Percentiles rank a stretch among this genome's conserved stretches.
Conservation (phyloP, 1,284 basidiomycete genomes). For the Schizopora paradoxa region DNA sequence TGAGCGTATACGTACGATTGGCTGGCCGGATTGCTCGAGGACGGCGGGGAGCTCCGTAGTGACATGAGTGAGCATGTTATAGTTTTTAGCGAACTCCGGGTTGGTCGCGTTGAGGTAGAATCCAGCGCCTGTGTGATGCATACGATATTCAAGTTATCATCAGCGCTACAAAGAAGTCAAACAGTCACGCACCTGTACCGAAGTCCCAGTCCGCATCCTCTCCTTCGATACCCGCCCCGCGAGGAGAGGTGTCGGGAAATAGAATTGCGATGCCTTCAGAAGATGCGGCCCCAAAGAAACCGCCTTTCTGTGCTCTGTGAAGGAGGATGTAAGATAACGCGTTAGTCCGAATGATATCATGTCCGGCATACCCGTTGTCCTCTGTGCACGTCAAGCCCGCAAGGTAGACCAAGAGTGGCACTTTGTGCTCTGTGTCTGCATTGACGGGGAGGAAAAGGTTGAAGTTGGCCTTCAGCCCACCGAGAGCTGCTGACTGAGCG, state of each 20-base stretch:
- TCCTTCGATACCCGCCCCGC: conserved; percentile 85
- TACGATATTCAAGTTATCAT: background rate
- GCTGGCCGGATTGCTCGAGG: conserved; percentile 63
- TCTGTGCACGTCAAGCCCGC: conserved; percentile 94
- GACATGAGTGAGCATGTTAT: conserved; percentile 88
- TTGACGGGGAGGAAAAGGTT: conserved; percentile 86
- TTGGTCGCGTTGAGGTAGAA: conserved; percentile 91
- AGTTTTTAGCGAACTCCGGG: conserved; percentile 75
- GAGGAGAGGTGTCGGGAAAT: conserved; percentile 94
- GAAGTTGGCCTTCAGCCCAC: conserved; percentile 76
- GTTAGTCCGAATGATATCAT: background rate
- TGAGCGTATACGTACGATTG: conserved; percentile 43
- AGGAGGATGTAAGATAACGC: conserved; percentile 7
- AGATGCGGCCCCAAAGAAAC: conserved; percentile 76
- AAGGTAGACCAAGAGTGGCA: conserved; percentile 86
- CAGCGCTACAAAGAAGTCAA: background rate
- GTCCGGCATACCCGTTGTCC: conserved; percentile 73
- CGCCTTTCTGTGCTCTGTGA: conserved; percentile 79
- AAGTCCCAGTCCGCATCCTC: conserved; percentile 91
- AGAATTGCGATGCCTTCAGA: conserved; percentile 85
- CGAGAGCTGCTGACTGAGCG: conserved; percentile 61
- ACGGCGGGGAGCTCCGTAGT: conserved; percentile 78
- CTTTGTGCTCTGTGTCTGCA: conserved; percentile 46
- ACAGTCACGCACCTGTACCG: conserved; percentile 54
- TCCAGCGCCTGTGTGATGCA: conserved; percentile 60